A percentile compares a stretch with the other conserved stretches of the same genome.
phyloP scores from a whole-genome alignment of 1,284 basidiomycete genomes.

The Apiotrichum montevideense region DNA sequence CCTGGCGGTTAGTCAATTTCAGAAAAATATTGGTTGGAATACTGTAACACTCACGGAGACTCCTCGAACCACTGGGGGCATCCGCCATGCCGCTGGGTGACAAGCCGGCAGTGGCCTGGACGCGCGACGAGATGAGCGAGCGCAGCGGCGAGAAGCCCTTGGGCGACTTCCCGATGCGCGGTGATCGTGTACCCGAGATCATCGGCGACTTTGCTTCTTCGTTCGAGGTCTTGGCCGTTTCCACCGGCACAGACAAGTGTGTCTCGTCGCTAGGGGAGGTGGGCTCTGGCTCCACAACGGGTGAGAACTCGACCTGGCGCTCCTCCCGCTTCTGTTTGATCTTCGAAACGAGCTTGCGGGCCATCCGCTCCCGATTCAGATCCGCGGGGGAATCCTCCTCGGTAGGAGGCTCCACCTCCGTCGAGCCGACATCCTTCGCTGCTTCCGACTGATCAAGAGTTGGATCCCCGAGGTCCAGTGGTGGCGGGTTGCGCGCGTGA shows the following conservation, averaged over 20 bases:
- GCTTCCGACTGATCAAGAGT: not conserved
- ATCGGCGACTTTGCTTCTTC: not conserved
- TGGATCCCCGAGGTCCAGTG: conserved; percentile 38
- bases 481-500: conserved; percentile 22
- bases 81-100: conserved; percentile 1
- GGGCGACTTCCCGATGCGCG: not conserved
- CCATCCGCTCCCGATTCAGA: not conserved
- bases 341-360: no score
- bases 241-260: no score
- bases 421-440: not conserved
- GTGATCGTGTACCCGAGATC: not conserved
- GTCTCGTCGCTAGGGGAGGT: no score
- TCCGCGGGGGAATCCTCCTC: not conserved
- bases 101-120: conserved; percentile 8
- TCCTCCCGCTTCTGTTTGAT: no score
- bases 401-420: not conserved
- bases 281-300: not conserved
- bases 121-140: conserved; percentile 1
- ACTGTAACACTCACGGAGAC: conserved; percentile 12
- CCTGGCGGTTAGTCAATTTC: conserved; percentile 13
- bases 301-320: no score
- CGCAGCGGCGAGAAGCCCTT: conserved; percentile 7
- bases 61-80: conserved; percentile 8
- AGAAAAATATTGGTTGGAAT: no score
- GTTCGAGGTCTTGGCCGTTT: not conserved